Percentiles rank a stretch among this genome's conserved stretches.
phyloP scores from a whole-genome alignment of 257 asterid species.

The Nicotiana benthamiana region DNA sequence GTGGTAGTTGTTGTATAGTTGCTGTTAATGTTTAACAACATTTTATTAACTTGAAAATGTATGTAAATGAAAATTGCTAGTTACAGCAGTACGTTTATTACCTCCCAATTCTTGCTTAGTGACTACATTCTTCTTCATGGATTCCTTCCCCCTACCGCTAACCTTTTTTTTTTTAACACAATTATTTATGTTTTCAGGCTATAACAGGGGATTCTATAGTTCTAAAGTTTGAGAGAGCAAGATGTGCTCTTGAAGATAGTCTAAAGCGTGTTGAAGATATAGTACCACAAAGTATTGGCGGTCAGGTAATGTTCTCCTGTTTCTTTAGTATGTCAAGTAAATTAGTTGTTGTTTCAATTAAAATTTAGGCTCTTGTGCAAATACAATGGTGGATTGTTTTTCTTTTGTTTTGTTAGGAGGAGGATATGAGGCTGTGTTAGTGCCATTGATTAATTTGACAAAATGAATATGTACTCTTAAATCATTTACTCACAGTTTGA shows the following conservation, averaged over 20 bases:
- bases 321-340: conserved; percentile 3
- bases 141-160: background rate
- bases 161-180: background rate
- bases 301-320: conserved; percentile 49
- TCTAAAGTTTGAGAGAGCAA: conserved; percentile 85
- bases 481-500: conserved; percentile 14
- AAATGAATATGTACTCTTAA: background rate
- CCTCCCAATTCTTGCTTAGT: background rate
- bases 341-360: background rate
- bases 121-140: background rate
- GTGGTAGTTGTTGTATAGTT: background rate
- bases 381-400: background rate
- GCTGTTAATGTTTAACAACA: background rate
- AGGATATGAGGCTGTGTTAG: background rate
- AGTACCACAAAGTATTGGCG: conserved; percentile 80
- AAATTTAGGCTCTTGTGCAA: no score
- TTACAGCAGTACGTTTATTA: background rate
- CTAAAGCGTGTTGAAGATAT: conserved; percentile 87
- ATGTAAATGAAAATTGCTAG: background rate
- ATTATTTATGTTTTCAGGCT: conserved; percentile 43
- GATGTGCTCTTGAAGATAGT: conserved; percentile 83
- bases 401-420: background rate
- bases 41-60: background rate
- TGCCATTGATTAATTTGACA: background rate
- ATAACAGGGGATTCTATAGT: conserved; percentile 91